phyloP scores from a whole-genome alignment of 2,329 filamentous ascomycete genomes.

The Boeremia exigua region DNA sequence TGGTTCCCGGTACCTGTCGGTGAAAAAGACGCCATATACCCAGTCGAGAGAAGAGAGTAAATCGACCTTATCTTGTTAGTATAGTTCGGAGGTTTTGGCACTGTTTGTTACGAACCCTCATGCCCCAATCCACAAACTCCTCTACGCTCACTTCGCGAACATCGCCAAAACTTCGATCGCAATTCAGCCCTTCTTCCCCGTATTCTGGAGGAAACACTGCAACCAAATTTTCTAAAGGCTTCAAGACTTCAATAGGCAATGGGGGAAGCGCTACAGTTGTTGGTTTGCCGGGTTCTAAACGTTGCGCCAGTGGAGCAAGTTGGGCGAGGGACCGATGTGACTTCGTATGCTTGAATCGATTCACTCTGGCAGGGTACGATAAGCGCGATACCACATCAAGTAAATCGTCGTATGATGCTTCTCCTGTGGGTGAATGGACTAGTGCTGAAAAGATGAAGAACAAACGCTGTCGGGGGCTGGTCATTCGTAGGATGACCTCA shows the following conservation, averaged over 20 bases:
- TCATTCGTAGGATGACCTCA: background rate
- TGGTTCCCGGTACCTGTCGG: background rate
- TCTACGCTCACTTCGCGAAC: background rate
- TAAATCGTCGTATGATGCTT: background rate
- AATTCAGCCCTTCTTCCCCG: background rate
- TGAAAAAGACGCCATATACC: background rate
- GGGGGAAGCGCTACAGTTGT: background rate
- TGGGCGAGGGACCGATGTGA: background rate
- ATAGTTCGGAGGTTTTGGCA: background rate
- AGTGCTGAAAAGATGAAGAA: background rate
- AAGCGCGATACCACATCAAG: background rate
- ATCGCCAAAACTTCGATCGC: background rate
- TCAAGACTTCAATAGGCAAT: background rate
- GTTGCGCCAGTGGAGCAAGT: slow-evolving; percentile 2
- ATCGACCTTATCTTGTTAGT: background rate
- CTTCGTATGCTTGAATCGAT: background rate
- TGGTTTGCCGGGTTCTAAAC: slow-evolving; percentile 1
- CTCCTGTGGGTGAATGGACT: background rate
- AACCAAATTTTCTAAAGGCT: background rate
- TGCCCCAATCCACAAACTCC: background rate
- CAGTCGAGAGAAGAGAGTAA: background rate
- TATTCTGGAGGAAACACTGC: background rate
- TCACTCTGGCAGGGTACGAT: background rate
- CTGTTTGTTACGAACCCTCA: background rate
- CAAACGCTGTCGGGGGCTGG: background rate